Evolutionary conservation across 305 asterid genomes (phyloP), one percentile per base, ranked within the genome.

Genomic region (Solanum aculeatissimum): DNA sequence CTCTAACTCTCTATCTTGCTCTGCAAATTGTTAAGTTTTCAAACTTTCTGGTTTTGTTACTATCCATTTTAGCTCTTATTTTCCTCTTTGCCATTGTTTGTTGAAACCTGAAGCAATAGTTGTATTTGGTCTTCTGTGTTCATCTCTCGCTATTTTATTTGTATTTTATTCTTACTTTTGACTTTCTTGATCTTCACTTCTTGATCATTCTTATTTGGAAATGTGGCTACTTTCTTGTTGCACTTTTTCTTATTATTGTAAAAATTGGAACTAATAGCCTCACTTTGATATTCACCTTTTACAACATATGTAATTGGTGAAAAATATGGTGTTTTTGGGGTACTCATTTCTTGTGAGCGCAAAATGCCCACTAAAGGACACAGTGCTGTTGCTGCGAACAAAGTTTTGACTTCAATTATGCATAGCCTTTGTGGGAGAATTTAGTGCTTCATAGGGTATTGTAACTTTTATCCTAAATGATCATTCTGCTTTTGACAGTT

Each of bases 401-500:
- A 53, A 4, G 38, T 54, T 83, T 69, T 13, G 16, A 47, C 51
- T 13, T 23, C 58, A 9, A 11, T 63, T 69, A 16, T 16, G 70
- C 51, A 35, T 5, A 49, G 35, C 80, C 70, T 35, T 2, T 5
- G 35, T 83, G 11, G 38, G 47, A 83, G 65, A 53, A 83, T 38
- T 35, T 32, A 66, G 38, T 4, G 55, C 75, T 53, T 51, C 45
- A 7, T 12, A 23, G 62, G 25, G 70, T 86, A 45, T 84, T 55
- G 79, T 63, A 16, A 27, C 51, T 85, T 83, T 63, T 81, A 78
- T 85, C 75, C 85, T 15, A 79, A 43, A 10, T 55, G 23, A 82
- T 49, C 78, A 66, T 83, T 54, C 55, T 32, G 55, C 13, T 86
- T 86, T 55, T 89, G 84, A 78, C 93, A 97, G 99, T 97, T 97